Evolutionary conservation across 257 asterid species (phyloP).

Genomic region (Echites panduratus): DNA sequence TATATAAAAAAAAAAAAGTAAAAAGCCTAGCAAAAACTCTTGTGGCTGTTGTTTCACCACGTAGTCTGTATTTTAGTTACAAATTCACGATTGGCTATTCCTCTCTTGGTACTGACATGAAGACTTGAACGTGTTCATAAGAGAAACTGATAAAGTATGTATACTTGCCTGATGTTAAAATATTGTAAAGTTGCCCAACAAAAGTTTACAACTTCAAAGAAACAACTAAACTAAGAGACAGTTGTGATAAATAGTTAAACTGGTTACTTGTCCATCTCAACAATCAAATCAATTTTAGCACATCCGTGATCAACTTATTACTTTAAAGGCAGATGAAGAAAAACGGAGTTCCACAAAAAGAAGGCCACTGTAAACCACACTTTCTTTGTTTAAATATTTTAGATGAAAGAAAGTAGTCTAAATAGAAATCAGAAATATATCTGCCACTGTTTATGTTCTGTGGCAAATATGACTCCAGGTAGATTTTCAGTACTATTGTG

Average conservation of each 20-base stretch:
- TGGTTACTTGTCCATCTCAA: neutral
- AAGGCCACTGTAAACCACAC: neutral
- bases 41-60: neutral
- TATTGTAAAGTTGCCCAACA: neutral
- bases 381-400: neutral
- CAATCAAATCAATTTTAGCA: neutral
- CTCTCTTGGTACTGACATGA: neutral
- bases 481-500: neutral
- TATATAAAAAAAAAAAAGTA: neutral
- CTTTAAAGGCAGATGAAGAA: neutral
- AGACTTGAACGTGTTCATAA: neutral
- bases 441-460: neutral
- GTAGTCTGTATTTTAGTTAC: neutral
- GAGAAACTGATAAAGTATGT: neutral
- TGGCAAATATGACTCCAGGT: neutral
- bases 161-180: neutral
- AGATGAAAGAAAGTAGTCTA: neutral
- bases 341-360: neutral
- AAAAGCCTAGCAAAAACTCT: neutral
- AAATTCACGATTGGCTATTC: neutral
- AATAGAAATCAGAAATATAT: neutral
- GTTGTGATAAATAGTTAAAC: neutral
- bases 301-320: neutral
- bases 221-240: neutral
- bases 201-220: neutral